A percentile compares a stretch with the other conserved stretches of the same genome.
Conservation (phyloP, 805 yeast genomes). For the Komagataella phaffii region DNA sequence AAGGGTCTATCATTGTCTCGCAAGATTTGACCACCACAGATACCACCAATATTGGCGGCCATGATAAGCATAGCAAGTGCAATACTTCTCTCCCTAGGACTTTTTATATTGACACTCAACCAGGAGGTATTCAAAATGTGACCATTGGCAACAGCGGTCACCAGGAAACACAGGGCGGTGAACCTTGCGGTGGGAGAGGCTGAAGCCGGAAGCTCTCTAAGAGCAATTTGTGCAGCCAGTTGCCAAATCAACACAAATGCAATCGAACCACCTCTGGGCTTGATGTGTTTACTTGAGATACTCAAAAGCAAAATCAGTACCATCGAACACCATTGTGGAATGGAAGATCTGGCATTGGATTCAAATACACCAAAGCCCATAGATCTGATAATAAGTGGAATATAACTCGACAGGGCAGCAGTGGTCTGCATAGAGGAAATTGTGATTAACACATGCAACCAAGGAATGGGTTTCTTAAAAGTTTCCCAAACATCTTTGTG, state of each 20-base stretch:
- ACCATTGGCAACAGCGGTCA: not conserved
- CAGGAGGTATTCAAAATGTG: conserved; percentile 8
- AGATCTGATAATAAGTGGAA: conserved; percentile 6
- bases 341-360: conserved; percentile 8
- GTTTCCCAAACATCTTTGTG: not conserved
- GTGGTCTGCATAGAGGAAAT: not conserved
- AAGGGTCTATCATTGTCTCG: conserved; percentile 7
- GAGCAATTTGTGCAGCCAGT: not conserved
- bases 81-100: conserved; percentile 7
- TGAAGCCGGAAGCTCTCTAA: not conserved
- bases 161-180: not conserved
- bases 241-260: conserved; percentile 1
- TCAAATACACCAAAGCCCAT: conserved; percentile 5
- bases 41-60: conserved; percentile 11
- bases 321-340: conserved; percentile 3
- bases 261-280: conserved; percentile 3
- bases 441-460: not conserved
- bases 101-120: conserved; percentile 5
- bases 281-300: conserved; percentile 2
- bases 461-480: not conserved
- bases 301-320: not conserved
- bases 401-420: not conserved
- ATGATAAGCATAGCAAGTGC: conserved; percentile 7
- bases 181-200: not conserved
- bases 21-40: conserved; percentile 9